Percentiles rank a stretch among this genome's conserved stretches.
phyloP scores from a whole-genome alignment of 1,284 basidiomycete genomes.

The Moesziomyces sp. region DNA sequence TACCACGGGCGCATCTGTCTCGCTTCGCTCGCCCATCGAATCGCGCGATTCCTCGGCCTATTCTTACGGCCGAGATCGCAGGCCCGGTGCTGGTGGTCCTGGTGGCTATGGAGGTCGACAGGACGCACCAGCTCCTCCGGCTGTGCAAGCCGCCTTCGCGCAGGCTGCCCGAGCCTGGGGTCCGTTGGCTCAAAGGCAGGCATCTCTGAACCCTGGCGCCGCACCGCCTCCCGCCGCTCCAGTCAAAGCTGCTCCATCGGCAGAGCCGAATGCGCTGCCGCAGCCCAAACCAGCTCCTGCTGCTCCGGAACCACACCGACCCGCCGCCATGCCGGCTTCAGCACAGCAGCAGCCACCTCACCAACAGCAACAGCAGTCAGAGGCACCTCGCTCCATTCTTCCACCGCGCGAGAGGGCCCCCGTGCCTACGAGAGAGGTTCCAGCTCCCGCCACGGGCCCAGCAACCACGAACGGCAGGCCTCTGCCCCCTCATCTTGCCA shows the following conservation, averaged over 20 bases:
- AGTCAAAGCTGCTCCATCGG: conserved; percentile 7
- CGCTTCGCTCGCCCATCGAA: conserved; percentile 44
- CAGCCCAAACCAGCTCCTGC: conserved; percentile 8
- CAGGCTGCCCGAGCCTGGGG: conserved; percentile 58
- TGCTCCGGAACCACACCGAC: conserved; percentile 9
- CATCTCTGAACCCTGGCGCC: conserved; percentile 47
- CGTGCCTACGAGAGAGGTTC: conserved; percentile 3
- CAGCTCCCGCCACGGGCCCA: neutral
- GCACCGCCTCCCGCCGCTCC: conserved; percentile 17
- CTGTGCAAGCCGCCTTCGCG: conserved; percentile 18
- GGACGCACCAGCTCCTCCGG: conserved; percentile 14
- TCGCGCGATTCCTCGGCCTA: conserved; percentile 22
- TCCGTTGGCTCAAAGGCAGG: conserved; percentile 58
- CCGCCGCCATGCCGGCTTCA: conserved; percentile 10
- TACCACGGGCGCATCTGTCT: conserved; percentile 43
- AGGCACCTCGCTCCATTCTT: conserved; percentile 5
- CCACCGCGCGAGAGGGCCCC: conserved; percentile 3
- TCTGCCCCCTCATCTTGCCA: conserved; percentile 35
- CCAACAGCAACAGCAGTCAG: conserved; percentile 13
- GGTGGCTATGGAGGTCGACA: conserved; percentile 24
- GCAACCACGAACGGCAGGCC: conserved; percentile 22
- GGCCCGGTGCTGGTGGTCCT: conserved; percentile 14
- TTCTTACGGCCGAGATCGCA: conserved; percentile 38
- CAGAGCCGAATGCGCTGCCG: conserved; percentile 16
- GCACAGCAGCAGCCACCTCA: conserved; percentile 17